A percentile compares a stretch with the other conserved stretches of the same genome.
Evolutionary conservation across 352 stramenopile genomes (phyloP).

Genomic region (Peronospora belbahrii): DNA sequence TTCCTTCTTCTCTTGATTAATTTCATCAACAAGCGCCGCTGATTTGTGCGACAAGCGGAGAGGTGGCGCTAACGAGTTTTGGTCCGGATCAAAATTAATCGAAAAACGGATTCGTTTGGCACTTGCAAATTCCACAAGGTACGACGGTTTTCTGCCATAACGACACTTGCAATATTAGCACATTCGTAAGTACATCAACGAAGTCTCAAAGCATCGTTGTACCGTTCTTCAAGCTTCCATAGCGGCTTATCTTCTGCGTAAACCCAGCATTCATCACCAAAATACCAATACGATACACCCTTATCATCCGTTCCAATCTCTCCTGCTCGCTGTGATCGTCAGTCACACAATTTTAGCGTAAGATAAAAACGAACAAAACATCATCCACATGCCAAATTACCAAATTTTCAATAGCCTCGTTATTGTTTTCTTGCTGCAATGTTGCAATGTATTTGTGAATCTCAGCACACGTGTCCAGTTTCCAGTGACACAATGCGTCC

Average conservation of each 20-base stretch:
- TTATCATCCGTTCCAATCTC: slow-evolving; percentile 71
- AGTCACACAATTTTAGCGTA: slow-evolving; percentile 2
- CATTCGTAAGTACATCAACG: background rate
- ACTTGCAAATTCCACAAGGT: slow-evolving; percentile 65
- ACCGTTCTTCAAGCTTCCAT: slow-evolving; percentile 49
- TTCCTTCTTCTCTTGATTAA: slow-evolving; percentile 10
- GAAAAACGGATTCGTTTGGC: slow-evolving; percentile 71
- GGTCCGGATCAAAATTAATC: slow-evolving; percentile 57
- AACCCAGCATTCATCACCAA: slow-evolving; percentile 78
- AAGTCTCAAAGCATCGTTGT: background rate
- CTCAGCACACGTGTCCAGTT: slow-evolving; percentile 65
- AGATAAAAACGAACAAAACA: slow-evolving; percentile 2
- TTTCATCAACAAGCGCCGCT: slow-evolving; percentile 5
- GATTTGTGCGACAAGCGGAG: slow-evolving; percentile 10
- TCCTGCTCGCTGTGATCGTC: slow-evolving; percentile 36
- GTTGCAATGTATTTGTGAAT: slow-evolving; percentile 66
- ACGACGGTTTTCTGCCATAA: slow-evolving; percentile 31
- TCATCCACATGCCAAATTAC: slow-evolving; percentile 19
- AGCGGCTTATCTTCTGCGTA: slow-evolving; percentile 68
- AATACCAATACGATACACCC: slow-evolving; percentile 79
- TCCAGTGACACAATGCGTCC: slow-evolving; percentile 77
- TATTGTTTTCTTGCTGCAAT: slow-evolving; percentile 58
- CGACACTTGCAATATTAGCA: background rate
- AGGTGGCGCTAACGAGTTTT: slow-evolving; percentile 15
- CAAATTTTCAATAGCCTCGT: slow-evolving; percentile 49